Conservation (phyloP, 192 early-diverging fungal species). For the Entomortierella parvispora region DNA sequence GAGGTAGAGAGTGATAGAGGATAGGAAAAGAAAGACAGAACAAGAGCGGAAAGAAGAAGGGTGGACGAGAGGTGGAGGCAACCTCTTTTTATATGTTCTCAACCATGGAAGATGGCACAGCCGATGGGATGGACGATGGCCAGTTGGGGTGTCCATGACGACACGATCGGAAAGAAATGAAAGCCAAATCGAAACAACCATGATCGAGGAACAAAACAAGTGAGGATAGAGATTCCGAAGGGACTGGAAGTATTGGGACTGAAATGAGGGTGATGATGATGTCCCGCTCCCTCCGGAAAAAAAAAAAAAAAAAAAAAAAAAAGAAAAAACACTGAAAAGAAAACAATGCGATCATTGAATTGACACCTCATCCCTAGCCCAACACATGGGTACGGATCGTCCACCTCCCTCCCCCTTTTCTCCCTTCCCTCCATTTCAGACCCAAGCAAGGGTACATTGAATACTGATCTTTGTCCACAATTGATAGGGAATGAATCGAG, state of each 20-base stretch:
- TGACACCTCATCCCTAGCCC: too few relatives aligned
- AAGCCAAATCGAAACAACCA: too few relatives aligned
- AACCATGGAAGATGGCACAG: too few relatives aligned
- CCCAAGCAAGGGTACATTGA: neutral
- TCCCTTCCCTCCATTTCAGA: too few relatives aligned
- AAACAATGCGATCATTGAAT: neutral
- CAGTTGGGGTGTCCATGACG: too few relatives aligned
- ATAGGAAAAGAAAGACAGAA: neutral
- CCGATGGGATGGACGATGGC: too few relatives aligned
- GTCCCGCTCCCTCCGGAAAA: neutral
- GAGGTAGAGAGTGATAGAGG: neutral
- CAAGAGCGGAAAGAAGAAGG: neutral
- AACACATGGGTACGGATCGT: neutral
- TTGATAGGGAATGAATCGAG: neutral
- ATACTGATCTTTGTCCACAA: neutral
- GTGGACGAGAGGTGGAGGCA: neutral
- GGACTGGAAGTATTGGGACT: neutral
- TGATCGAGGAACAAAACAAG: too few relatives aligned
- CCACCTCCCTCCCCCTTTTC: neutral
- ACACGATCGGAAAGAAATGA: too few relatives aligned
- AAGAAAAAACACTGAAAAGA: neutral
- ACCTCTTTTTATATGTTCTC: slow-evolving; percentile 12
- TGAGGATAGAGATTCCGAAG: too few relatives aligned
- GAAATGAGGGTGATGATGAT: neutral
- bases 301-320: neutral